These are phyloP conservation scores for Conoideocrella luteorostrata DNA, from an alignment of 2,329 filamentous ascomycete genomes.

Conservation along the genomic window DNA sequence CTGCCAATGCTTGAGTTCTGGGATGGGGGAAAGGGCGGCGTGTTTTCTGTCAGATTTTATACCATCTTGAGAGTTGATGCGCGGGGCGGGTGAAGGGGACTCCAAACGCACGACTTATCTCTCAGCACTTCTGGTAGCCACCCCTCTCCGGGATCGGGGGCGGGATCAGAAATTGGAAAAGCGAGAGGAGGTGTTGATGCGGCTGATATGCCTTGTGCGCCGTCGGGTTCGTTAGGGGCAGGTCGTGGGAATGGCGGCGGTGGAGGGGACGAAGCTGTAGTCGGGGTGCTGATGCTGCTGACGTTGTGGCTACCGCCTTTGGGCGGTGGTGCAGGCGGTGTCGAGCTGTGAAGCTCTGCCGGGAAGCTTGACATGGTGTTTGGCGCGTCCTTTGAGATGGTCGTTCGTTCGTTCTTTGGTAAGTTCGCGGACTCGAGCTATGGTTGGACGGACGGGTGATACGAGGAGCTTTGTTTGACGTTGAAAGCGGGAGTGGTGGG, in stretches of 20 bases:
- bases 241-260: constrained; percentile 6
- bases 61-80: not conserved
- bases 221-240: not conserved
- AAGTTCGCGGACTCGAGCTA: too few relatives aligned
- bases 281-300: constrained; percentile 57
- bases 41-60: constrained; percentile 5
- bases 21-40: too few relatives aligned
- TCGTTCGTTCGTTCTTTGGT: too few relatives aligned
- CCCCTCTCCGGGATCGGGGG: constrained; percentile 57
- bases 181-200: constrained; percentile 17
- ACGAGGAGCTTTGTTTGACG: too few relatives aligned
- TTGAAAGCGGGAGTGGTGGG: too few relatives aligned
- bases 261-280: constrained; percentile 36
- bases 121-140: constrained; percentile 74
- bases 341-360: constrained; percentile 21
- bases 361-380: constrained; percentile 23
- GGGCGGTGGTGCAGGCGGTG: constrained; percentile 63
- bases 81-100: constrained; percentile 9
- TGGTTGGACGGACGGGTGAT: too few relatives aligned
- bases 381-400: not conserved
- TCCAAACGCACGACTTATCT: constrained; percentile 73
- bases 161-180: constrained; percentile 19
- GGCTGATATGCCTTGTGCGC: constrained; percentile 12
- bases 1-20: constrained; percentile 73
- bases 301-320: constrained; percentile 65